Base-by-base conservation (phyloP, 164 flowering plant species). In the Warburgia ugandensis region DNA sequence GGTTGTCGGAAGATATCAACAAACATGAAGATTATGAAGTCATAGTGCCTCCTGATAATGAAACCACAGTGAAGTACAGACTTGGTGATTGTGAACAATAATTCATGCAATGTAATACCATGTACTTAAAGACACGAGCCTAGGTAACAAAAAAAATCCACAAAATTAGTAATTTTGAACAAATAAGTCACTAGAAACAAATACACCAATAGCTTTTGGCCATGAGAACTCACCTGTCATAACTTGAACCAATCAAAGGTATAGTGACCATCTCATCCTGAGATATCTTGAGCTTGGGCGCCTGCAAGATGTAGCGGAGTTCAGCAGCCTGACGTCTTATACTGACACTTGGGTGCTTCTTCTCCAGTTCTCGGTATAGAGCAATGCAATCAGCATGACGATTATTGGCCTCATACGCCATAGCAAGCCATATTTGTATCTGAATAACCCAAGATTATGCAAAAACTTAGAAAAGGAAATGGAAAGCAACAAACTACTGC, bases 401-500 rank as follows among this genome's bases (percentile, higher is more conserved):
- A 44, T 87, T 81, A 48, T 87, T 83, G 19, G 98, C 98, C 61
- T 87, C 98, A 45, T 92, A 92, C 25, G 98, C 98, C 96, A 92
- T 87, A 16, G 98, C 98, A 37, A 92, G 83, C 98, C 98, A 92
- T 70, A 87, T 87, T 61, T 87, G 96, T 52, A 87, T 92, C 98
- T 92, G 78, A 48, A 61, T 33, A 54, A 25, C 16, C 0, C 19
- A 26, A 29, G 21, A 23, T 25, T 27, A 38, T 3, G 12, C 1
- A 26, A 40, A 30, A 2, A 5, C 6, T 23, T 23, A 33, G 5
- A n/a, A 8, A 25, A 14, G 22, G 41, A 52, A 14, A 36, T 25
- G 7, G 11, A 8, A 41, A 41, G 21, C 19, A 3, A 41, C 21
- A 41, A 41, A n/a, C n/a, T n/a, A n/a, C n/a, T n/a, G n/a, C n/a